These are phyloP conservation scores for Aspergillus pseudoglaucus DNA, from an alignment of 2,329 filamentous ascomycete species.

Conservation along the genomic window DNA sequence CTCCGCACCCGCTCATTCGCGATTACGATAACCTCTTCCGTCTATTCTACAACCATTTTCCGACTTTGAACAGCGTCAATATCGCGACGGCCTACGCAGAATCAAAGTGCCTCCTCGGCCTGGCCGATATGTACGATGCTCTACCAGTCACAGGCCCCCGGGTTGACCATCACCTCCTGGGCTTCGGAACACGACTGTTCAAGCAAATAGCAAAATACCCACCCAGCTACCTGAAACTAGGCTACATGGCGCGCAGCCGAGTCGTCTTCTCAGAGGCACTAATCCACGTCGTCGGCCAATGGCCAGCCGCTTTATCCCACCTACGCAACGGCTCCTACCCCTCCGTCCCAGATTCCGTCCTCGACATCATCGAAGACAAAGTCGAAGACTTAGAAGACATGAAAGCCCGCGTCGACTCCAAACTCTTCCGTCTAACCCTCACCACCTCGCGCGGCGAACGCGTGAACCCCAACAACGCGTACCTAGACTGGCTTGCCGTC, in stretches of 20 bases:
- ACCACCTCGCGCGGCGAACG: slow-evolving; percentile 75
- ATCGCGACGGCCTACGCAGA: slow-evolving; percentile 90
- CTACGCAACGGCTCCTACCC: slow-evolving; percentile 52
- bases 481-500: slow-evolving; percentile 83
- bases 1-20: slow-evolving; percentile 66
- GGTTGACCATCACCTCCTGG: slow-evolving; percentile 87
- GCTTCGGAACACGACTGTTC: slow-evolving; percentile 86
- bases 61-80: slow-evolving; percentile 73
- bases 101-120: slow-evolving; percentile 78
- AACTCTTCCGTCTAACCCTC: slow-evolving; percentile 73
- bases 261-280: slow-evolving; percentile 82
- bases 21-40: slow-evolving; percentile 96
- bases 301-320: slow-evolving; percentile 74
- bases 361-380: slow-evolving; percentile 91
- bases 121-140: slow-evolving; percentile 94
- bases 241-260: slow-evolving; percentile 75
- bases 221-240: slow-evolving; percentile 82
- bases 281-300: slow-evolving; percentile 90
- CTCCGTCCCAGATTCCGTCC: slow-evolving; percentile 64
- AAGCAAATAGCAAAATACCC: slow-evolving; percentile 97
- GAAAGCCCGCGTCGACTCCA: slow-evolving; percentile 70
- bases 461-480: slow-evolving; percentile 70
- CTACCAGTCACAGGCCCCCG: slow-evolving; percentile 79
- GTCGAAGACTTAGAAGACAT: slow-evolving; percentile 84
- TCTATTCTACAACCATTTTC: slow-evolving; percentile 90